Base-by-base conservation (phyloP, 176 grass and related monocot species). In the Hsuehochloa calcarea region DNA sequence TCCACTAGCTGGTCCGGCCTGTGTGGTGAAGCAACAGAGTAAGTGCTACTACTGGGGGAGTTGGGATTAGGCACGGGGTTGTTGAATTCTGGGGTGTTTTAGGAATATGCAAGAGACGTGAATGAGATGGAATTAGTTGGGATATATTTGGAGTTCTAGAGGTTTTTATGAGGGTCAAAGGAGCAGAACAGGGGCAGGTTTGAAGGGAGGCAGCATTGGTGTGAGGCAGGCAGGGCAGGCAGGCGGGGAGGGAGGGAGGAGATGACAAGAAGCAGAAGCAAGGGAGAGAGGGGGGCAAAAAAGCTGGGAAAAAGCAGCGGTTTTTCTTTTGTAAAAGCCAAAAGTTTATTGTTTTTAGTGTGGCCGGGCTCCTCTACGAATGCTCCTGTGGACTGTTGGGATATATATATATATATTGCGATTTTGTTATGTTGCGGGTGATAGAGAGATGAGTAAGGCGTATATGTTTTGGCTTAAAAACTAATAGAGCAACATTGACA, bases 161-260 rank as follows among this genome's bases (percentile, higher is more conserved):
- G 77, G 66, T 43, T 79, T 86, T 77, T 61, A 82, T 44, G 47
- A 54, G 9, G 83, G 90, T 87, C 86, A 89, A 86, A 73, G 78
- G 31, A 66, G 86, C 82, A 50, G 74, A 78, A 84, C 80, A 80
- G 70, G 85, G 55, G 66, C 47, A 70, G 61, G 55, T 77, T 76
- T 66, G 59, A 12, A 45, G 41, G 79, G 72, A 66, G 47, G 66
- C 79, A 20, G 77, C 78, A 81, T 75, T 88, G 77, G 82, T 10
- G 80, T 74, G 80, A 74, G 80, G 41, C 25, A 52, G 65, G 65
- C 11, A 23, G 13, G 16, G 43, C 14, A 10, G 22, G 2, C 27
- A 19, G 38, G 45, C 6, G 40, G 14, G 68, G 5, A 2, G 6
- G 63, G 23, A 77, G 47, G 84, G 82, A 72, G 79, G 59, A 65